Evolutionary conservation across 495 filamentous ascomycete species (phyloP), one percentile per base, ranked within the genome.

Genomic region (Clohesyomyces aquaticus): DNA sequence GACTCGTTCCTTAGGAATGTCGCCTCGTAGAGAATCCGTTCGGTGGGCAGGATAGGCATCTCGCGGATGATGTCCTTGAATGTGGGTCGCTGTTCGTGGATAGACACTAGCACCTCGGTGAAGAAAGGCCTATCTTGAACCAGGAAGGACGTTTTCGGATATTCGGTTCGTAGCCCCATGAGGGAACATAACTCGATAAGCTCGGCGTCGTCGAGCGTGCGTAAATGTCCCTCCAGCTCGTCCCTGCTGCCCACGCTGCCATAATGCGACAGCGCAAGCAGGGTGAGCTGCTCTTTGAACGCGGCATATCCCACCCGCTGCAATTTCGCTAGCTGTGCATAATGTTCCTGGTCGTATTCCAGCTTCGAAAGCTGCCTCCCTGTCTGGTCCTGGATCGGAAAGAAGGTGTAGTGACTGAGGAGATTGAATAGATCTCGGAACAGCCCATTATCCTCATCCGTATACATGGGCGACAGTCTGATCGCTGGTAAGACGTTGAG

Each of bases 191-290:
- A 77, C 46, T 86, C 75, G 32, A 80, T 75, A 18, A 98, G 76
- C 72, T 97, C 93, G 1, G 78, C 77, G 49, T 93, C 89, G 14
- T 83, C 82, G 50, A 99, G 79, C 3, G 80, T 77, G 43, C 85
- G 82, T 3, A 98, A 78, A 66, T 96, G 88, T 18, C 85, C 84
- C 73, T 91, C 84, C 11, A 98, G 80, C 61, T 97, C 95, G 1
- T 79, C 73, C 47, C 91, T 82, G 69, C 88, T 84, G 53, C 92
- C 88, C 63, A 98, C 88, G 10, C 89, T 89, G 18, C 88, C 92
- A 71, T 95, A 93, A 67, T 99, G 98, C 1, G 94, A 91, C 28
- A 99, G 77, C 4, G 93, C 91, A 51, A 99, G 79, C 51, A 98
- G 88, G 25, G 87, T 94, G 26, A 99, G 77, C 73, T 96, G 97